A percentile compares a stretch with the other conserved stretches of the same genome.
phyloP scores from a whole-genome alignment of 805 yeast species.

The Sugiyamaella valdiviana region DNA sequence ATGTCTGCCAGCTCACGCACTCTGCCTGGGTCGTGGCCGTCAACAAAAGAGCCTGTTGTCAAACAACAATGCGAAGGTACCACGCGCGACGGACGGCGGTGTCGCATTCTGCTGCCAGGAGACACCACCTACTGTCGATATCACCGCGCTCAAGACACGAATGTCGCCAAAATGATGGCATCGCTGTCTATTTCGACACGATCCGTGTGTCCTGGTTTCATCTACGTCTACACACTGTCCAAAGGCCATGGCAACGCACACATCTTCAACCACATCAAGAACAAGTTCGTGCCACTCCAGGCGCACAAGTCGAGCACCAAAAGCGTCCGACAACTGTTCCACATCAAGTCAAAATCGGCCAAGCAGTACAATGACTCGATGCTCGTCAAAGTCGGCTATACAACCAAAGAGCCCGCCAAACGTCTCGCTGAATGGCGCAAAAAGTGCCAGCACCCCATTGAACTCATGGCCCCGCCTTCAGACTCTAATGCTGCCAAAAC shows the following conservation, averaged over 20 bases:
- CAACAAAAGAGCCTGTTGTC: not conserved
- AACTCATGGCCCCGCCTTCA: conserved; percentile 17
- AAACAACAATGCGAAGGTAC: conserved; percentile 21
- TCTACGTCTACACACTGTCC: conserved; percentile 27
- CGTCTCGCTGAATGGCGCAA: conserved; percentile 28
- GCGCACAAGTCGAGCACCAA: conserved; percentile 2
- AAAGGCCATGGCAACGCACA: conserved; percentile 21
- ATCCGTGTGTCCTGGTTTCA: conserved; percentile 20
- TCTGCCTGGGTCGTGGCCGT: not conserved
- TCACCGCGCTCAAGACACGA: conserved; percentile 12
- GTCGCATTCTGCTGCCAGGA: conserved; percentile 10
- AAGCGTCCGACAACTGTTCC: not conserved
- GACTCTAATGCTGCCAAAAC: conserved; percentile 4
- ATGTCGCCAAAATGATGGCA: conserved; percentile 4
- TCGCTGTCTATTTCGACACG: conserved; percentile 4
- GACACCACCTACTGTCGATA: conserved; percentile 16
- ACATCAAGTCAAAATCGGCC: not conserved
- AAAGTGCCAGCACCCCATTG: conserved; percentile 26
- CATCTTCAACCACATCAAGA: conserved; percentile 17
- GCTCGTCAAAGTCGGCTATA: conserved; percentile 30
- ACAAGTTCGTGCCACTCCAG: conserved; percentile 12
- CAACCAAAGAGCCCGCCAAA: conserved; percentile 23
- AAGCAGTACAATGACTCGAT: conserved; percentile 4
- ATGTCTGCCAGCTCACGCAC: too few relatives aligned
- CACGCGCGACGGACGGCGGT: conserved; percentile 21